Evolutionary conservation across 2,329 filamentous ascomycete species (phyloP).

Genomic region (Clarireedia paspali): DNA sequence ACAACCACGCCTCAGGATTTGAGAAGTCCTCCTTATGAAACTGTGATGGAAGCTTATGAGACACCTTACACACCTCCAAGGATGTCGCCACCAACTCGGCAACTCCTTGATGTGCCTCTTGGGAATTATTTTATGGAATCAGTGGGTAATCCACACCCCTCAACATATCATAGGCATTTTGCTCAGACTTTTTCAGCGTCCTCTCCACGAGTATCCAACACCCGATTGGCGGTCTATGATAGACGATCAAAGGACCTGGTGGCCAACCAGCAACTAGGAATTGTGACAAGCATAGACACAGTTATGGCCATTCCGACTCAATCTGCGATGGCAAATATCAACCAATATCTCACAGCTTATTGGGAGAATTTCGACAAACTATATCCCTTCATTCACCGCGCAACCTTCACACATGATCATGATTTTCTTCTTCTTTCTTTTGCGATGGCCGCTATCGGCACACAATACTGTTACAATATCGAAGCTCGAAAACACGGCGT

Average conservation of each 20-base stretch:
- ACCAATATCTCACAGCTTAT: slow-evolving; percentile 23
- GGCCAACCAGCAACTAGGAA: slow-evolving; percentile 15
- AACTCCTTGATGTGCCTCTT: slow-evolving; percentile 24
- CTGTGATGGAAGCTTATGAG: slow-evolving; percentile 21
- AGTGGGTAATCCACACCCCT: slow-evolving; percentile 29
- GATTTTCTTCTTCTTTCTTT: slow-evolving; percentile 21
- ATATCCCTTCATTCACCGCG: slow-evolving; percentile 25
- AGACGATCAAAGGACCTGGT: slow-evolving; percentile 20
- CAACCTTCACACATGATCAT: slow-evolving; percentile 19
- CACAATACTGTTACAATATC: slow-evolving; percentile 23
- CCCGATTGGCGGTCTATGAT: slow-evolving; percentile 22
- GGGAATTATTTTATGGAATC: slow-evolving; percentile 26
- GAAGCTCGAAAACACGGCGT: slow-evolving; percentile 24
- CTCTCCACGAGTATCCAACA: slow-evolving; percentile 21
- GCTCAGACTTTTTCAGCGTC: slow-evolving; percentile 27
- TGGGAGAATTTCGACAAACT: slow-evolving; percentile 23
- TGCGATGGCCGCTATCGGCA: slow-evolving; percentile 28
- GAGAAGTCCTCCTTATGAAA: slow-evolving; percentile 20
- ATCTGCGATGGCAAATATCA: slow-evolving; percentile 16
- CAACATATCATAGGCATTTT: slow-evolving; percentile 25
- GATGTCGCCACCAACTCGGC: slow-evolving; percentile 21
- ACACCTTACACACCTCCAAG: slow-evolving; percentile 21
- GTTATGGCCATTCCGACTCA: slow-evolving; percentile 9
- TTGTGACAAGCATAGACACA: slow-evolving; percentile 11
- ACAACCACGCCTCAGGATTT: slow-evolving; percentile 19